Percentiles rank a stretch among this genome's conserved stretches.
Conservation (phyloP, 495 filamentous ascomycete genomes). For the Rusavskia elegans region DNA sequence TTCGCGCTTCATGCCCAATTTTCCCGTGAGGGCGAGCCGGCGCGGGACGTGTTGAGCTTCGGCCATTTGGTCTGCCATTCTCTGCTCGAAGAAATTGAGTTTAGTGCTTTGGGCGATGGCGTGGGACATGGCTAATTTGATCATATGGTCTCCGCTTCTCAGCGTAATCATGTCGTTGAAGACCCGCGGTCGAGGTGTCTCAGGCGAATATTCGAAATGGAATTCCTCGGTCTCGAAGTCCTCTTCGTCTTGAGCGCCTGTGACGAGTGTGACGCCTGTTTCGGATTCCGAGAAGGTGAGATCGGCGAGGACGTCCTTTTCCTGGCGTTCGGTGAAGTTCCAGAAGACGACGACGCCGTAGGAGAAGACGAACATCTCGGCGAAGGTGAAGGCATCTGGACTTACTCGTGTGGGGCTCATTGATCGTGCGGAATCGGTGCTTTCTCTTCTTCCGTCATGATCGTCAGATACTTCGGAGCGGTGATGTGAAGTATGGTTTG, state of each 20-base stretch:
- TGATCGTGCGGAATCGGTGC: conserved; percentile 7
- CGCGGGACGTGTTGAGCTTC: conserved; percentile 86
- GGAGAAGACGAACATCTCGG: conserved; percentile 94
- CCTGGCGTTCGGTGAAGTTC: conserved; percentile 91
- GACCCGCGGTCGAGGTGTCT: conserved; percentile 71
- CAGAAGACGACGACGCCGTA: conserved; percentile 98
- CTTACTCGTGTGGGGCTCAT: conserved; percentile 32
- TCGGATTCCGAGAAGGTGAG: conserved; percentile 69
- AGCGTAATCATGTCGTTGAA: conserved; percentile 99
- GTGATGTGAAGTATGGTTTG: conserved; percentile 6
- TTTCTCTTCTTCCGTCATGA: conserved; percentile 6
- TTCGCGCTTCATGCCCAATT: conserved; percentile 78
- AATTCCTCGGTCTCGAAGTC: conserved; percentile 98
- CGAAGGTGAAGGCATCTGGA: conserved; percentile 56
- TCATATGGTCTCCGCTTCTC: conserved; percentile 91
- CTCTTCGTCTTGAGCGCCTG: conserved; percentile 55
- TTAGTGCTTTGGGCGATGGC: conserved; percentile 97
- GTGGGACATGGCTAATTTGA: conserved; percentile 92
- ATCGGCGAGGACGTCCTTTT: conserved; percentile 93
- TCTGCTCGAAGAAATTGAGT: conserved; percentile 89
- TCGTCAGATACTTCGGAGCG: conserved; percentile 21
- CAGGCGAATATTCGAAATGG: conserved; percentile 82
- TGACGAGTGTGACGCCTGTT: conserved; percentile 43
- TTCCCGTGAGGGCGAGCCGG: conserved; percentile 71
- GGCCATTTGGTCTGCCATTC: conserved; percentile 86